A percentile compares a stretch with the other conserved stretches of the same genome.
phyloP scores from a whole-genome alignment of 179 eudicot species.

The Gypsophila paniculata region DNA sequence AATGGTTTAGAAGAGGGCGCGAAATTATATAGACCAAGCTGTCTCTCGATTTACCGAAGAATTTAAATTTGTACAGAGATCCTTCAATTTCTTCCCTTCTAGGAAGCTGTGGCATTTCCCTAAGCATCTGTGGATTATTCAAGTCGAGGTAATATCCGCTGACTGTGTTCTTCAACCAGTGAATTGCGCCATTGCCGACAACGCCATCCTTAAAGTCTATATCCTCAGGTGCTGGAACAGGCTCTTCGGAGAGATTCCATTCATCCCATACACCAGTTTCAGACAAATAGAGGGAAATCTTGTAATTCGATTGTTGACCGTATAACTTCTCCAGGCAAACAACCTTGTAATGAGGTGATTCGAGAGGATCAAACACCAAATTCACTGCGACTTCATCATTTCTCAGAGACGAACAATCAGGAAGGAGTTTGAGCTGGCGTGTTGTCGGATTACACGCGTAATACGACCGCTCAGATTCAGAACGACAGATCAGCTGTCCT shows the following conservation, averaged over 20 bases:
- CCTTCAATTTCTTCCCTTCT: slow-evolving; percentile 14
- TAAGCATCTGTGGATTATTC: not conserved
- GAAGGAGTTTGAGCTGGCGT: slow-evolving; percentile 18
- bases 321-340: slow-evolving; percentile 20
- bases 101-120: slow-evolving; percentile 31
- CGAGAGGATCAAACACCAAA: slow-evolving; percentile 26
- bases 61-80: slow-evolving; percentile 19
- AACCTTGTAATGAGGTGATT: slow-evolving; percentile 25
- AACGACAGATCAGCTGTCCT: slow-evolving; percentile 27
- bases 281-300: slow-evolving; percentile 26
- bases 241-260: slow-evolving; percentile 18
- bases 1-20: slow-evolving; percentile 12
- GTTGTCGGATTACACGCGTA: slow-evolving; percentile 26
- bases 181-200: slow-evolving; percentile 25
- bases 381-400: slow-evolving; percentile 2
- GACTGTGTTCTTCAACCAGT: slow-evolving; percentile 24
- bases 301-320: not conserved
- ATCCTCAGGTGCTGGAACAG: slow-evolving; percentile 16
- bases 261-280: slow-evolving; percentile 20
- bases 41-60: slow-evolving; percentile 25
- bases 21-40: slow-evolving; percentile 18
- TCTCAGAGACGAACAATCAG: slow-evolving; percentile 12
- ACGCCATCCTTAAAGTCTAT: slow-evolving; percentile 27
- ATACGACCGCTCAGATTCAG: slow-evolving; percentile 11
- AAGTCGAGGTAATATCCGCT: slow-evolving; percentile 24